Evolutionary conservation across 2,329 filamentous ascomycete genomes (phyloP).

Genomic region (Trichoderma aggressivum): DNA sequence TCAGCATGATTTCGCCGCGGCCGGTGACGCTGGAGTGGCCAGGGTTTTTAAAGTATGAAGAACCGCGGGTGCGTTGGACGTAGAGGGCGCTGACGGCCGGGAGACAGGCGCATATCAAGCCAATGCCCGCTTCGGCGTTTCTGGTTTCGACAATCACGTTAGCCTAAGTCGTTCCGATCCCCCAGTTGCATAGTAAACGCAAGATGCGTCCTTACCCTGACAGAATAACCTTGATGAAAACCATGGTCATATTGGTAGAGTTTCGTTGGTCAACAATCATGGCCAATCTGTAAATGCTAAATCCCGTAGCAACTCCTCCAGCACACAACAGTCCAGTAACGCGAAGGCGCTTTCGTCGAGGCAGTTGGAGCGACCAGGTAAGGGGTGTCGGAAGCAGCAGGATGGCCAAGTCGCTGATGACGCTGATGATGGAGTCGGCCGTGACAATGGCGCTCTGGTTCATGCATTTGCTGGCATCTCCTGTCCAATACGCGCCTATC

Average conservation of each 20-base stretch:
- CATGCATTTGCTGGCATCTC: slow-evolving; percentile 31
- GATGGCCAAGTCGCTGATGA: slow-evolving; percentile 32
- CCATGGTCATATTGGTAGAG: slow-evolving; percentile 27
- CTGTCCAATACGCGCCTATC: slow-evolving; percentile 42
- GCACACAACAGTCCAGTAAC: slow-evolving; percentile 31
- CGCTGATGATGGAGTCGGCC: slow-evolving; percentile 32
- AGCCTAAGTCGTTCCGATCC: not conserved
- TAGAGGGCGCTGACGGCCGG: slow-evolving; percentile 28
- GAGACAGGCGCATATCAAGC: slow-evolving; percentile 32
- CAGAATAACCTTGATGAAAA: slow-evolving; percentile 28
- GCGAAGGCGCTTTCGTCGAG: slow-evolving; percentile 29
- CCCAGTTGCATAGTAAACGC: not conserved
- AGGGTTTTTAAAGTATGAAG: slow-evolving; percentile 26
- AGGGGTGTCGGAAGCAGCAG: slow-evolving; percentile 31
- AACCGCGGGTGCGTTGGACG: slow-evolving; percentile 21
- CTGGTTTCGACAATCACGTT: slow-evolving; percentile 7
- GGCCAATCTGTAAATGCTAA: slow-evolving; percentile 30
- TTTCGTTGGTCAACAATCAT: slow-evolving; percentile 27
- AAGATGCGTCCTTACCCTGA: slow-evolving; percentile 23
- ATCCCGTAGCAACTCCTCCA: slow-evolving; percentile 32
- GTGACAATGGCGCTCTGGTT: slow-evolving; percentile 34
- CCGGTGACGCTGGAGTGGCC: slow-evolving; percentile 17
- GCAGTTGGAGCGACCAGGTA: slow-evolving; percentile 33
- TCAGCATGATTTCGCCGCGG: slow-evolving; percentile 31
- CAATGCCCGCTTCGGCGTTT: slow-evolving; percentile 33